Percentiles rank a stretch among this genome's conserved stretches.
These are phyloP conservation scores for Vitellaria paradoxa DNA, from an alignment of 179 eudicot species.

Conservation along the genomic window DNA sequence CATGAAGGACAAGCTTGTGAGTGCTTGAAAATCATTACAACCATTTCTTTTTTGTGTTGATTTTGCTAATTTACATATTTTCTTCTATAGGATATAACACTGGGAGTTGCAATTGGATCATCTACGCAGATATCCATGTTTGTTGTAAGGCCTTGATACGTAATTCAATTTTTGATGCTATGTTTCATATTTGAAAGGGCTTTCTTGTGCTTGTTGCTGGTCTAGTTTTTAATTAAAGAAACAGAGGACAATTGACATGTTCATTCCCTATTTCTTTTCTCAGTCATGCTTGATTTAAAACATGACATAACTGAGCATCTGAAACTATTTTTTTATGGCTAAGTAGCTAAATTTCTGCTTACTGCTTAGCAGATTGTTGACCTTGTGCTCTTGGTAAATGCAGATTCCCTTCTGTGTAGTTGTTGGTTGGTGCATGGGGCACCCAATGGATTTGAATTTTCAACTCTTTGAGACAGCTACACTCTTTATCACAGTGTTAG, in stretches of 20 bases:
- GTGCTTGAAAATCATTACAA: constrained; percentile 7
- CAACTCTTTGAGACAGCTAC: constrained; percentile 53
- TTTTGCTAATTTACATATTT: constrained; percentile 7
- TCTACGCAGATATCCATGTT: constrained; percentile 98
- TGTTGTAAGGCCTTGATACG: constrained; percentile 60
- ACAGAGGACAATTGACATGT: too few relatives aligned
- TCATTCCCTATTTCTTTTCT: too few relatives aligned
- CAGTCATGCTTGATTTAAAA: too few relatives aligned
- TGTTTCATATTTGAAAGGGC: too few relatives aligned
- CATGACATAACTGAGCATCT: too few relatives aligned
- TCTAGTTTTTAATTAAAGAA: too few relatives aligned
- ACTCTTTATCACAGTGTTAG: constrained; percentile 46
- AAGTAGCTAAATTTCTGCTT: neutral
- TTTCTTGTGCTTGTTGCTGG: too few relatives aligned
- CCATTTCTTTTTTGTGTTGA: constrained; percentile 4
- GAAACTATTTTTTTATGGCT: too few relatives aligned
- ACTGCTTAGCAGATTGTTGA: constrained; percentile 1
- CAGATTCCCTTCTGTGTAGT: constrained; percentile 98
- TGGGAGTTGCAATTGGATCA: constrained; percentile 95
- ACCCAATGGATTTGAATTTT: constrained; percentile 95
- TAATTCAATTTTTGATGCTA: neutral
- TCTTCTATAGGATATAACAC: constrained; percentile 72
- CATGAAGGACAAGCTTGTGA: constrained; percentile 51
- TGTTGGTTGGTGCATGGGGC: constrained; percentile 91
- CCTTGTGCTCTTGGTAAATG: constrained; percentile 28